Conservation (phyloP, 257 asterid genomes). For the Salvia rosmarinus region DNA sequence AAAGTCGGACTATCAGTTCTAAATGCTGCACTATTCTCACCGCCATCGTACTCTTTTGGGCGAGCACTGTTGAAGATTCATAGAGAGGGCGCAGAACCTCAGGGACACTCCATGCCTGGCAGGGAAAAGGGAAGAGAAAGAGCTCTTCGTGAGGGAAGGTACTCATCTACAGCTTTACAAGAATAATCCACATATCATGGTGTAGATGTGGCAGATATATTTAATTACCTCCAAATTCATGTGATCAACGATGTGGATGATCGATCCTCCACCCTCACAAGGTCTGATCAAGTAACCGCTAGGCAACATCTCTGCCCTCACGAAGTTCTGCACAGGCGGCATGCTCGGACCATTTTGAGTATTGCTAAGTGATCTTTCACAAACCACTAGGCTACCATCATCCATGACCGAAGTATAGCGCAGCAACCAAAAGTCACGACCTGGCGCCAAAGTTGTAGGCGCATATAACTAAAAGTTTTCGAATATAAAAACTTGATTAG, state of each 20-base stretch:
- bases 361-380: constrained; percentile 85
- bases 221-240: constrained; percentile 80
- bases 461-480: constrained; percentile 65
- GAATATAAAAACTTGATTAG: no score
- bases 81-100: constrained; percentile 91
- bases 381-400: constrained; percentile 91
- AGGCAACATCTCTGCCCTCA: constrained; percentile 85
- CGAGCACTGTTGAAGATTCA: constrained; percentile 76
- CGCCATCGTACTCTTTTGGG: constrained; percentile 77
- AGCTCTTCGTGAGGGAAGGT: no score
- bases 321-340: constrained; percentile 84
- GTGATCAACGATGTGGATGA: constrained; percentile 90
- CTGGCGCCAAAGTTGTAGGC: constrained; percentile 92
- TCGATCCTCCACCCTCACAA: constrained; percentile 92
- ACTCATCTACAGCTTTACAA: no score
- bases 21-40: no score
- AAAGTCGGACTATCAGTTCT: no score
- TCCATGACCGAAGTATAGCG: constrained; percentile 88
- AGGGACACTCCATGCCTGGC: constrained; percentile 86
- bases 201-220: no score
- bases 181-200: no score
- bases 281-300: constrained; percentile 91
- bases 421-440: constrained; percentile 88
- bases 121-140: no score
- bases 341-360: constrained; percentile 87